phyloP scores from a whole-genome alignment of 352 stramenopile genomes.

The Globisporangium radiosum region DNA sequence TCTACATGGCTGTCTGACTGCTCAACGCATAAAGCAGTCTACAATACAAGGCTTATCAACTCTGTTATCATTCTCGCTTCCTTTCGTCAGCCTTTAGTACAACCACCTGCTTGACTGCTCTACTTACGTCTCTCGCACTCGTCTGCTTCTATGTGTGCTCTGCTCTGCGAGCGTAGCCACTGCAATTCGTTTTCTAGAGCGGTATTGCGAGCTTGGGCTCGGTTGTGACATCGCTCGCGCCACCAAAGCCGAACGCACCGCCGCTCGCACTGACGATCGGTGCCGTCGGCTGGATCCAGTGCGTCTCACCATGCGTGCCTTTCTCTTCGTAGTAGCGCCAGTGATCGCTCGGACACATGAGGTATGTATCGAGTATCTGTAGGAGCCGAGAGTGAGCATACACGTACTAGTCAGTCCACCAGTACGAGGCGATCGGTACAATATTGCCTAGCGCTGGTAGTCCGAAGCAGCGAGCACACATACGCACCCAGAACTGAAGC shows the following conservation, averaged over 20 bases:
- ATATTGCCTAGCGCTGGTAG: too few relatives aligned
- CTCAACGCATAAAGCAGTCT: too few relatives aligned
- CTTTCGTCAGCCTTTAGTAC: neutral
- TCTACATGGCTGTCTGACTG: too few relatives aligned
- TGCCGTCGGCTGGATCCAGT: conserved; percentile 16
- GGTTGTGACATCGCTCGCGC: neutral
- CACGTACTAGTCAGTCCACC: neutral
- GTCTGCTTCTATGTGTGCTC: too few relatives aligned
- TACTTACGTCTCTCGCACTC: too few relatives aligned
- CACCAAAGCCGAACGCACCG: neutral
- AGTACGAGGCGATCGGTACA: neutral
- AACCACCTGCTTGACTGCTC: neutral
- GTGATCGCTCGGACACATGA: conserved; percentile 41
- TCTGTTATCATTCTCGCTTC: too few relatives aligned
- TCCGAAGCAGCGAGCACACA: too few relatives aligned
- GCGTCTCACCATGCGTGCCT: conserved; percentile 27
- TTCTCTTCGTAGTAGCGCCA: conserved; percentile 26
- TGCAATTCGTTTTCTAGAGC: neutral
- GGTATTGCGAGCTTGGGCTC: conserved; percentile 15
- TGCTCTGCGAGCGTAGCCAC: too few relatives aligned
- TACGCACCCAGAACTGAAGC: conserved; percentile 64
- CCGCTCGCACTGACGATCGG: conserved; percentile 1
- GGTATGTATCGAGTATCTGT: conserved; percentile 54
- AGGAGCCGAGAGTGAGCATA: neutral
- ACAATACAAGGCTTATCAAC: too few relatives aligned